These are phyloP conservation scores for Vigna reflexopilosa DNA, from an alignment of 306 rosid genomes.

Conservation along the genomic window DNA sequence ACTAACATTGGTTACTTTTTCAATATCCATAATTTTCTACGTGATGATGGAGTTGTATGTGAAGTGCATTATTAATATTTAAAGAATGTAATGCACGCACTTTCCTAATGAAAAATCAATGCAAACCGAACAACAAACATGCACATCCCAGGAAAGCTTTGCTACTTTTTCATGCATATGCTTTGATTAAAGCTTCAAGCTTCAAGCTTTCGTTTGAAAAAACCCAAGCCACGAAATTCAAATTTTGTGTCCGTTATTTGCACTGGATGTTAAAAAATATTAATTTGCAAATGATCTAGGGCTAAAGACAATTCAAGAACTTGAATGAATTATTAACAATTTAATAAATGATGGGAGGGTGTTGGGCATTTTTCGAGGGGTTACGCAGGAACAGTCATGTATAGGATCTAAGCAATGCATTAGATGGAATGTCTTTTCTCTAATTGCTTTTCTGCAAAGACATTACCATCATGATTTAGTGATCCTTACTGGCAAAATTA, in stretches of 20 bases:
- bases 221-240: slow-evolving; percentile 1
- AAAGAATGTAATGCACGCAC: slow-evolving; percentile 14
- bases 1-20: not conserved
- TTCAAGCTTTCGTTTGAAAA: slow-evolving; percentile 8
- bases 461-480: slow-evolving; percentile 40
- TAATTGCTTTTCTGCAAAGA: slow-evolving; percentile 70
- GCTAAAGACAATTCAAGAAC: slow-evolving; percentile 19
- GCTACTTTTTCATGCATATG: not conserved
- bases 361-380: slow-evolving; percentile 74
- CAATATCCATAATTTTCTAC: not conserved
- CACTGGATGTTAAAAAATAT: not conserved
- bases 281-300: not conserved
- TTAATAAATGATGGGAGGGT: slow-evolving; percentile 57
- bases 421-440: slow-evolving; percentile 67
- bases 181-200: not conserved
- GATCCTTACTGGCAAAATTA: slow-evolving; percentile 29
- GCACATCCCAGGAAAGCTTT: slow-evolving; percentile 5
- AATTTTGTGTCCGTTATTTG: not conserved
- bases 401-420: slow-evolving; percentile 67
- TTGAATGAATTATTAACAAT: slow-evolving; percentile 12
- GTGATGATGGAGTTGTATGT: not conserved
- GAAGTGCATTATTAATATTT: not conserved
- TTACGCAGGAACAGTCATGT: slow-evolving; percentile 64
- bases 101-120: slow-evolving; percentile 3
- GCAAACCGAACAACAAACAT: slow-evolving; percentile 19